Evolutionary conservation across 2,329 filamentous ascomycete species (phyloP).

Genomic region (Ophiostoma piceae): DNA sequence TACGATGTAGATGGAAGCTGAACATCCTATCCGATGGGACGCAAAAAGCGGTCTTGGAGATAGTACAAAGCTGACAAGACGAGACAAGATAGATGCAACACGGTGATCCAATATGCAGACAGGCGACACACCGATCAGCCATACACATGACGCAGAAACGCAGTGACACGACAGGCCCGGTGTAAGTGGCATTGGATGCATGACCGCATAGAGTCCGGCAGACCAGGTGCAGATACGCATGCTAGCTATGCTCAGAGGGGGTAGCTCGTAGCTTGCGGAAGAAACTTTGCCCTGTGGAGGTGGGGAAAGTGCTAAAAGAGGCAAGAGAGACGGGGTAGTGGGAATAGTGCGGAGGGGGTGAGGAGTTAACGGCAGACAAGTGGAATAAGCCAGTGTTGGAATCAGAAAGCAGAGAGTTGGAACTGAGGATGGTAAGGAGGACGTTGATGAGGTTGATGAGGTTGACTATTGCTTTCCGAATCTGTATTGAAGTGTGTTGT

Average conservation of each 20-base stretch:
- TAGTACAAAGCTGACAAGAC: not conserved
- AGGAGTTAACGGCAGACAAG: not conserved
- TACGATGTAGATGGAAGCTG: not conserved
- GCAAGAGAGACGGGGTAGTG: not conserved
- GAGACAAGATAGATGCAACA: not conserved
- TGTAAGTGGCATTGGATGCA: not conserved
- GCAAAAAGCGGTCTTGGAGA: not conserved
- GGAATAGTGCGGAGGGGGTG: conserved; percentile 2
- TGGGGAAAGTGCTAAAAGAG: conserved; percentile 15
- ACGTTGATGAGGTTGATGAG: not conserved
- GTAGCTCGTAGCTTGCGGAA: conserved; percentile 20
- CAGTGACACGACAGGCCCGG: not conserved
- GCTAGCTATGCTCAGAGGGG: not conserved
- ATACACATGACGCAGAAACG: not conserved
- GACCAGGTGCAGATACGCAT: not conserved
- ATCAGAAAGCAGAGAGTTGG: not conserved
- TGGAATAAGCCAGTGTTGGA: not conserved
- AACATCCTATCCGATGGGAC: not conserved
- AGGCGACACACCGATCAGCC: not conserved
- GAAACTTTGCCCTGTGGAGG: conserved; percentile 25
- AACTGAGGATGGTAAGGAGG: not conserved
- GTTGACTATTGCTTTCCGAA: not conserved
- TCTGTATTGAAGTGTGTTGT: not conserved
- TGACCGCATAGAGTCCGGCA: not conserved
- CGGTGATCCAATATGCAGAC: not conserved